Evolutionary conservation across 345 rosid species (phyloP), one percentile per base, ranked within the genome.

Genomic region (Citrus unshiu): DNA sequence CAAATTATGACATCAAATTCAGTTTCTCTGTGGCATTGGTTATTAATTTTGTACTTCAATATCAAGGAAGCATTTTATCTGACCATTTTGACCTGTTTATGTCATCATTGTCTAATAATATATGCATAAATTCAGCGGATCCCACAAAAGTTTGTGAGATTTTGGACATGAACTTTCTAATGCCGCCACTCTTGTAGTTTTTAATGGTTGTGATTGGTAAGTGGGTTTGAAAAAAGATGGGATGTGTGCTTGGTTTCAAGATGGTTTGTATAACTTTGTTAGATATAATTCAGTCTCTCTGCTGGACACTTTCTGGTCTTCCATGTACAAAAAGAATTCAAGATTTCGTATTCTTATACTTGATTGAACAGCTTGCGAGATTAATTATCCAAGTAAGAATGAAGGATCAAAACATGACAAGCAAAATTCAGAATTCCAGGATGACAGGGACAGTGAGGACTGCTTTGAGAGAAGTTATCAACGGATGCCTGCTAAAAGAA

Each of bases 211-310:
- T 59, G 63, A 22, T 63, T 85, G 91, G 87, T 66, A 68, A 24
- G 78, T 83, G 6, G 84, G 85, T 32, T 72, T 88, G 54, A 73
- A 61, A 51, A 85, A 69, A 43, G 66, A 27, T 3, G 76, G 69
- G 14, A 68, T 70, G 74, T 56, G 77, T 22, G 74, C 81, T 39
- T 86, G 87, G 87, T 83, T 88, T 70, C 84, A 81, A 5, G 77
- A 82, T 40, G 89, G 85, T 43, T 88, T 87, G 88, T 81, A 81
- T 30, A 77, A 82, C 1, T 84, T 88, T 66, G 76, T 72, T 3
- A 49, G 83, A n/a, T 79, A 76, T 51, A 58, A 85, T 64, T 81
- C 85, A 29, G 80, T 86, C 9, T 86, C 9, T 22, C 79, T 62
- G 14, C 40, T 3, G 85, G 84, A 3, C 75, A 80, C 72, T 68